Evolutionary conservation across 129 eudicot species (phyloP).

Genomic region (Deinandra increscens): DNA sequence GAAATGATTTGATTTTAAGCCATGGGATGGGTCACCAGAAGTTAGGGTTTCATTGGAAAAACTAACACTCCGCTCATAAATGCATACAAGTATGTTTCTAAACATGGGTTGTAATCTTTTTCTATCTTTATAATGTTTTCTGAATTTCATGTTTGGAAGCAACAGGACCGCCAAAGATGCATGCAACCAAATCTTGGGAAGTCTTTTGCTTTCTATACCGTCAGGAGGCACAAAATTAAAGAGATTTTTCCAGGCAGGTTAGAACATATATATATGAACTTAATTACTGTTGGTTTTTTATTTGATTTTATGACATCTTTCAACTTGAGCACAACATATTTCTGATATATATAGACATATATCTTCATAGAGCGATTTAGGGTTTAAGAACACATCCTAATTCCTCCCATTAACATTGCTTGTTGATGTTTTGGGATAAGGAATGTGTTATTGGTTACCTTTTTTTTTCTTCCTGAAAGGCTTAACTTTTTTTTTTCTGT

Average conservation of each 20-base stretch:
- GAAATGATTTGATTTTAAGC: slow-evolving; percentile 18
- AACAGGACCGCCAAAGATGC: slow-evolving; percentile 17
- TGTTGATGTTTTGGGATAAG: slow-evolving; percentile 22
- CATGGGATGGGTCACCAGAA: slow-evolving; percentile 1
- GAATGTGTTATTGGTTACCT: slow-evolving; percentile 4
- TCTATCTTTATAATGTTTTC: slow-evolving; percentile 4
- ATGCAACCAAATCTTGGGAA: slow-evolving; percentile 26
- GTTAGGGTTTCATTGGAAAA: slow-evolving; percentile 21
- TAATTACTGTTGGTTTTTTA: background rate
- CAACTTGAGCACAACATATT: background rate
- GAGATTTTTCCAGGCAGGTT: slow-evolving; percentile 24
- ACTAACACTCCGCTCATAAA: background rate
- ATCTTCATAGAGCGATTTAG: slow-evolving; percentile 4
- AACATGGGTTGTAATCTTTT: slow-evolving; percentile 1
- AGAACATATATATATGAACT: slow-evolving; percentile 7
- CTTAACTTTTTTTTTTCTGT: too few species aligned
- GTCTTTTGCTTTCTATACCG: slow-evolving; percentile 12
- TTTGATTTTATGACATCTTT: background rate
- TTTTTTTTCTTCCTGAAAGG: too few species aligned
- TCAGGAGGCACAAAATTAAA: slow-evolving; percentile 16
- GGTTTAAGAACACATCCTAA: slow-evolving; percentile 4
- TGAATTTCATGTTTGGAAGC: slow-evolving; percentile 17
- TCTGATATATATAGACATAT: background rate
- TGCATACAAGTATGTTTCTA: background rate
- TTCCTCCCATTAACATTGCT: background rate